Evolutionary conservation across 805 yeast species (phyloP).

Genomic region (Wickerhamiella occidentalis): DNA sequence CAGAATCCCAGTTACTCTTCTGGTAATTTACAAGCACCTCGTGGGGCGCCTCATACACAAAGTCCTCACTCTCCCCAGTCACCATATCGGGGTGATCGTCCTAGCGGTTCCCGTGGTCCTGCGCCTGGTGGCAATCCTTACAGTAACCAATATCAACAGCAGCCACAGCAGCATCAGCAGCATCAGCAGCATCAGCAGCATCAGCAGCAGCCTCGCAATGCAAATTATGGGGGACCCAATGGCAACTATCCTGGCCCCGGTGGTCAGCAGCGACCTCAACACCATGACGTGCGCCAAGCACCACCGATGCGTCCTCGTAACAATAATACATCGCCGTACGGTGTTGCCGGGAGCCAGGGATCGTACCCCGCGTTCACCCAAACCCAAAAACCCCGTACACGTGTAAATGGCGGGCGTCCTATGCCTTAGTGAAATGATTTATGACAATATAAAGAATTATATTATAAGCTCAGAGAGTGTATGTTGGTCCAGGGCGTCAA

Average conservation of each 20-base stretch:
- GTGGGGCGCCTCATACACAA: background rate
- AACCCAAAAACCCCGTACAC: background rate
- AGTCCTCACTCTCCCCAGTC: background rate
- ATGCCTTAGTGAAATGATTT: constrained; percentile 7
- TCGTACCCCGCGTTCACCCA: constrained; percentile 1
- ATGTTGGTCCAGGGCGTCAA: too few relatives aligned
- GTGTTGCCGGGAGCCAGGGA: constrained; percentile 1
- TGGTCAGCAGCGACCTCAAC: constrained; percentile 2
- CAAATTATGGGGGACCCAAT: too few relatives aligned
- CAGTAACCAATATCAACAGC: background rate
- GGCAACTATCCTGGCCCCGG: background rate
- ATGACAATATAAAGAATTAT: background rate
- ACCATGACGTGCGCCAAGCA: constrained; percentile 5
- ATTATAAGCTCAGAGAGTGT: background rate
- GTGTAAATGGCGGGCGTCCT: constrained; percentile 9
- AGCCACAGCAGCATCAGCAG: constrained; percentile 4
- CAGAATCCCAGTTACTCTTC: background rate
- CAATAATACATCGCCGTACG: constrained; percentile 4
- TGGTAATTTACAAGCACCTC: background rate
- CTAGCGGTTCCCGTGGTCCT: background rate
- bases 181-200: background rate
- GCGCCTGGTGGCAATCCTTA: background rate
- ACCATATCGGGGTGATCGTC: background rate
- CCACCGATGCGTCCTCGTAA: constrained; percentile 7
- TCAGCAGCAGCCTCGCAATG: background rate